Evolutionary conservation across 2,329 filamentous ascomycete genomes (phyloP), one percentile per base, ranked within the genome.

Genomic region (Elsinoe ampelina): DNA sequence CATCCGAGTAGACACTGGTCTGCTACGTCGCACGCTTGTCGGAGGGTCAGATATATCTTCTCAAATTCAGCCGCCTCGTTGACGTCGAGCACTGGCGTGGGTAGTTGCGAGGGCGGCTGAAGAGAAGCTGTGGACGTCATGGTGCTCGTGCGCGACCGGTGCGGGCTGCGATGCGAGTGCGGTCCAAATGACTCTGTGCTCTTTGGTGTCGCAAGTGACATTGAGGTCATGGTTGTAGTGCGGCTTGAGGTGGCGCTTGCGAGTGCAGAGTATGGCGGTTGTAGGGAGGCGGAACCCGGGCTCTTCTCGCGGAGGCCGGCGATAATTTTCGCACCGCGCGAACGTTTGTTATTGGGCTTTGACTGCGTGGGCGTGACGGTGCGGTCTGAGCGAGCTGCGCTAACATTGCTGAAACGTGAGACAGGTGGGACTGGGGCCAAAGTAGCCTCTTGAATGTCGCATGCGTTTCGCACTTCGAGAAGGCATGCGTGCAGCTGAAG

Each of bases 31-130:
- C 86, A 85, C 0, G 89, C 87, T 55, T 79, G 80, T 45, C 85
- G 83, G 20, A 95, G 75, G 45, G 86, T 86, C 34, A 89, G 67
- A 72, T 88, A 95, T 19, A 96, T 89, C 60, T 78, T 82, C 61
- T 95, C 91, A 62, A 95, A 95, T 26, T 84, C 80, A 13, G 81
- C 79, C 63, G 95, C 89, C 61, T 95, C 89, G 61, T 89, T 86
- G 2, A 80, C 80, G 57, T 81, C 79, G 47, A 79, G 51, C 13
- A 30, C 3, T 43, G 51, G 34, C 30, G 47, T 51, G 74, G 78
- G 35, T 11, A 52, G 11, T 17, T 52, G 48, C 4, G 48, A 38
- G 3, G 48, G 17, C 2, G 41, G 41, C 7, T 45, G 41, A 26
- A 26, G 12, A 43, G 81, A 73, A 47, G 76, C 77, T 42, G 78